A percentile compares a stretch with the other conserved stretches of the same genome.
These are phyloP conservation scores for Steccherinum ochraceum DNA, from an alignment of 768 basidiomycete genomes.

Conservation along the genomic window DNA sequence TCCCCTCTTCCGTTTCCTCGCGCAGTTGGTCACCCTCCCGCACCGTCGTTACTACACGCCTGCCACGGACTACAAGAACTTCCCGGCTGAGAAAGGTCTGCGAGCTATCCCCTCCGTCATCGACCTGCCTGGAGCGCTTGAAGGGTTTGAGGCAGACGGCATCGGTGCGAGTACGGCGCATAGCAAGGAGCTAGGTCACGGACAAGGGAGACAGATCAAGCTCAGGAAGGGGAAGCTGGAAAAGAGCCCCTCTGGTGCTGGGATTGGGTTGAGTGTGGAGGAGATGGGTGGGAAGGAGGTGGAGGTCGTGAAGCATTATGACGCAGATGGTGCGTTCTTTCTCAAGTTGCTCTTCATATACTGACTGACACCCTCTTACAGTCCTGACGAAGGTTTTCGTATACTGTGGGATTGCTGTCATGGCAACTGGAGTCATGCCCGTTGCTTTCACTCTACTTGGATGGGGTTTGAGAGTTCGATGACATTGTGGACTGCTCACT, in stretches of 20 bases:
- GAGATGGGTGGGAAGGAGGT: conserved; percentile 31
- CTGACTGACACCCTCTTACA: no score
- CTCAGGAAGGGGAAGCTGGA: conserved; percentile 3
- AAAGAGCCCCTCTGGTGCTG: conserved; percentile 8
- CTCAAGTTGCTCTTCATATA: conserved; percentile 7
- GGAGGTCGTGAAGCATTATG: conserved; percentile 62
- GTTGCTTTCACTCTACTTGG: conserved; percentile 61
- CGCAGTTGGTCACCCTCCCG: conserved; percentile 65
- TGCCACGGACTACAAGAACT: conserved; percentile 78
- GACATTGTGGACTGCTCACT: not conserved
- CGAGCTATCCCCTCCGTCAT: conserved; percentile 82
- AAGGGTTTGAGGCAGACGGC: conserved; percentile 20
- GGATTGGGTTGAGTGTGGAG: conserved; percentile 34
- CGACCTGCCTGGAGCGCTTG: conserved; percentile 50
- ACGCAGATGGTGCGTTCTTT: conserved; percentile 69
- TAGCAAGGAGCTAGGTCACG: conserved; percentile 4
- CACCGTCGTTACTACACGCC: conserved; percentile 85
- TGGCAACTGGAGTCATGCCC: conserved; percentile 59
- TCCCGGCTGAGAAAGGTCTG: conserved; percentile 56
- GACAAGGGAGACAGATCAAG: not conserved
- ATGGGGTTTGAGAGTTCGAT: conserved; percentile 45
- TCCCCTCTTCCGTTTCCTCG: conserved; percentile 73
- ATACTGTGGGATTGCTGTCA: conserved; percentile 77
- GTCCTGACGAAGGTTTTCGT: conserved; percentile 89
- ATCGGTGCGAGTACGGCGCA: conserved; percentile 16